Base-by-base conservation (phyloP, 2,329 filamentous ascomycete genomes). In the Penicillium sp. region DNA sequence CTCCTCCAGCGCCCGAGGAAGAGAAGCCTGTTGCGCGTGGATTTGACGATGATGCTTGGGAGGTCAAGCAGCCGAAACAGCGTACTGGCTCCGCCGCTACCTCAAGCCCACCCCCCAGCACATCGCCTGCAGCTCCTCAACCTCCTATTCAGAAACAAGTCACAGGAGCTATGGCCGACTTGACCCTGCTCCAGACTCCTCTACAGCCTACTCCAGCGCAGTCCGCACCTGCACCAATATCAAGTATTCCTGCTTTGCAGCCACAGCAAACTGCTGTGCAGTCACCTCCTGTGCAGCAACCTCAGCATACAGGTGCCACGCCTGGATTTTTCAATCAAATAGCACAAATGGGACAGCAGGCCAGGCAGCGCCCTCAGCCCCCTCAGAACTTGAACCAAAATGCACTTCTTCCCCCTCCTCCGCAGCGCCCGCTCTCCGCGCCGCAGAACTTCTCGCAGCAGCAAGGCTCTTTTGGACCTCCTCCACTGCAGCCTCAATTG, bases 21-120 rank as follows among this genome's bases (percentile, higher is more conserved):
- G 77, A 81, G 35, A 80, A 83, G 56, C 77, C 78, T 49, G 73
- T 74, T 33, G 67, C 75, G 41, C 78, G 80, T 56, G 90, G 90
- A 2, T 97, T 97, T 68, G 94, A 99, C 49, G 94, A 97, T 68
- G 91, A 97, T 77, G 94, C 94, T 8, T 99, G 94, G 94, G 90
- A 95, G 67, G 88, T 96, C 48, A 97, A 97, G 77, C 90, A 91
- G 18, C 84, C 88, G 14, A 88, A 86, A 69, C 83, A 86, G 52
- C 63, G 74, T 29, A 64, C 80, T 22, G 66, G 76, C 14, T 66
- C 79, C 18, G 66, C 77, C 2, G 62, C 75, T 26, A 54, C 62
- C 25, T 42, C 67, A 23, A 60, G 57, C 22, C 59, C 65, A 23
- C 55, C 64, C 9, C 53, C 65, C 8, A 53, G 56, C 15, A 54